These are phyloP conservation scores for Escallonia rubra DNA, from an alignment of 129 eudicot genomes.

Conservation along the genomic window DNA sequence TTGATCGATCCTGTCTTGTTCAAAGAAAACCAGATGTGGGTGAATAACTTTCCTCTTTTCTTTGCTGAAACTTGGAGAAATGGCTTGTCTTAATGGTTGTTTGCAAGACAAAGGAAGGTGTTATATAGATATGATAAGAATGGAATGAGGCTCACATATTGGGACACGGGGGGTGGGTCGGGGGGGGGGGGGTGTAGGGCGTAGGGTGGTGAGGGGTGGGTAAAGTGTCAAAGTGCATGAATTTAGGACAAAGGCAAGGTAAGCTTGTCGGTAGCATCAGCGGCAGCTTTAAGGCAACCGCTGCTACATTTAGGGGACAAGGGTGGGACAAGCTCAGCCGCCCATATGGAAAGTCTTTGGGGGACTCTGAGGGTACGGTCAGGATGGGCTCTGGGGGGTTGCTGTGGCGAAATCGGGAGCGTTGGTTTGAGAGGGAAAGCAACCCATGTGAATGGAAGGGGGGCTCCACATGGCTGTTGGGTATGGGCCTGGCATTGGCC, in stretches of 20 bases:
- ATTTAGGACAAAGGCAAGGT: constrained; percentile 58
- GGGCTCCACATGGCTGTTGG: constrained; percentile 39
- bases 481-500: constrained; percentile 17
- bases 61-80: not conserved
- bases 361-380: constrained; percentile 27
- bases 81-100: no score
- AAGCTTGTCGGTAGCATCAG: constrained; percentile 55
- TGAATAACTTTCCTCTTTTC: not conserved
- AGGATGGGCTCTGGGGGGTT: constrained; percentile 34
- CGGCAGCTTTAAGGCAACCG: constrained; percentile 57
- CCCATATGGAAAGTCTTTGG: constrained; percentile 43
- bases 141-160: no score
- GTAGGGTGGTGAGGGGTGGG: not conserved
- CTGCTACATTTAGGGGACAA: constrained; percentile 55
- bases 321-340: constrained; percentile 62
- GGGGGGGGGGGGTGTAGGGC: not conserved
- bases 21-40: not conserved
- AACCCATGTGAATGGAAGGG: constrained; percentile 34
- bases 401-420: constrained; percentile 34
- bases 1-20: not conserved
- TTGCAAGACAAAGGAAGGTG: constrained; percentile 8
- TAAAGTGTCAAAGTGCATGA: constrained; percentile 28
- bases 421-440: constrained; percentile 21
- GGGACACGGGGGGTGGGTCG: not conserved
- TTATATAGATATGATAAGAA: constrained; percentile 9